phyloP scores from a whole-genome alignment of 257 asterid species.

The Linaria vulgaris region DNA sequence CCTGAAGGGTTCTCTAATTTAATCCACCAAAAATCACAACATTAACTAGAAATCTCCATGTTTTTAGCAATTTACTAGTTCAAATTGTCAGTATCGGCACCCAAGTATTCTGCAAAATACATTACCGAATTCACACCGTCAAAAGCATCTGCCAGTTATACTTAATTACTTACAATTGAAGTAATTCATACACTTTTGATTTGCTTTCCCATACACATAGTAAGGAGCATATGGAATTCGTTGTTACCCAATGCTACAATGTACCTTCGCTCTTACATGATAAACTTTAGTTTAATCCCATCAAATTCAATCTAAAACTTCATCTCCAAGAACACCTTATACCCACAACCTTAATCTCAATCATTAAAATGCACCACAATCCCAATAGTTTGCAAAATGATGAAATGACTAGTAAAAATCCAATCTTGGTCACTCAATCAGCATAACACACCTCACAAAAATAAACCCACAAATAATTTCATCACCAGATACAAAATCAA shows the following conservation, averaged over 20 bases:
- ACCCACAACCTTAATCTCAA: neutral
- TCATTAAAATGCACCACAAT: neutral
- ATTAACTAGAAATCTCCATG: neutral
- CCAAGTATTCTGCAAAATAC: neutral
- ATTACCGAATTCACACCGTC: neutral
- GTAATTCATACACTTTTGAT: neutral
- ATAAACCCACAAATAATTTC: neutral
- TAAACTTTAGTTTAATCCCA: no score
- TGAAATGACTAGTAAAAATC: slow-evolving; percentile 2
- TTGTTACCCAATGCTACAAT: neutral
- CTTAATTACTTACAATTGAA: neutral
- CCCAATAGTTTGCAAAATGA: neutral
- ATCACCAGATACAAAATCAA: neutral
- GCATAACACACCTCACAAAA: neutral
- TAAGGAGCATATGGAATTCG: neutral
- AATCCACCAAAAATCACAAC: neutral
- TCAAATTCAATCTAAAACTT: no score
- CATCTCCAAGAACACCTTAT: no score
- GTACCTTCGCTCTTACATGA: neutral
- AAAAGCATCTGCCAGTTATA: neutral
- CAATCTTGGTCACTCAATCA: neutral
- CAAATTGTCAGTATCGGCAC: neutral
- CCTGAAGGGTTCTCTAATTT: neutral
- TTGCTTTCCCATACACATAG: neutral
- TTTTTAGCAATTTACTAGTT: neutral